Percentiles rank a stretch among this genome's conserved stretches.
phyloP scores from a whole-genome alignment of 148 eudicot genomes.

The Fagopyrum homotropicum region DNA sequence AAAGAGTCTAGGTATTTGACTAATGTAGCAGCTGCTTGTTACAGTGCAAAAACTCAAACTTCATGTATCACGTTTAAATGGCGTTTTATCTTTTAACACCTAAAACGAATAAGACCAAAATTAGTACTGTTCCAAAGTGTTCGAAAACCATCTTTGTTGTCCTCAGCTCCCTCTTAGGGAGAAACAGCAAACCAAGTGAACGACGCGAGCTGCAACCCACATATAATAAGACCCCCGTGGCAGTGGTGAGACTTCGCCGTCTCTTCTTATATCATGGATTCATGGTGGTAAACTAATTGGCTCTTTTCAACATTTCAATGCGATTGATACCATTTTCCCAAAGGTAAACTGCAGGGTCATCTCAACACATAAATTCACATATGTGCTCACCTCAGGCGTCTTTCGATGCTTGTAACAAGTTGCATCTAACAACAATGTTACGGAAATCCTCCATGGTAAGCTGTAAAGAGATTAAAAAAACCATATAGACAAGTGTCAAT shows the following conservation, averaged over 20 bases:
- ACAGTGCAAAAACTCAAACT: too few species aligned
- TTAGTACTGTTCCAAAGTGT: too few species aligned
- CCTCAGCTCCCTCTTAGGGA: background rate
- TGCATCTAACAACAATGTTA: constrained; percentile 56
- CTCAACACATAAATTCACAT: background rate
- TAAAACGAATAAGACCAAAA: too few species aligned
- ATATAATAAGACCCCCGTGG: too few species aligned
- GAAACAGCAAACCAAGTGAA: background rate
- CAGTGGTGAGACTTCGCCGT: too few species aligned
- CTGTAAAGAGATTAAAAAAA: constrained; percentile 31
- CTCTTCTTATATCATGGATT: too few species aligned
- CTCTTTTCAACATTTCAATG: background rate
- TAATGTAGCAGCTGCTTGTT: too few species aligned
- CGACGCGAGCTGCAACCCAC: too few species aligned
- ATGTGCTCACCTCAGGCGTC: constrained; percentile 13
- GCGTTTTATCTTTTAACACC: too few species aligned
- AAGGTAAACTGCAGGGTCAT: background rate
- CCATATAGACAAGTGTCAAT: background rate
- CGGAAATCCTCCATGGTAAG: constrained; percentile 66
- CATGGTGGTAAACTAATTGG: background rate
- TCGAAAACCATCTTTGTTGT: background rate
- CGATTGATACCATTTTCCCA: background rate
- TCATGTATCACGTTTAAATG: too few species aligned
- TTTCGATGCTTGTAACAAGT: constrained; percentile 40
- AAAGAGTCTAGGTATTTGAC: too few species aligned